Base-by-base conservation (phyloP, 2,329 filamentous ascomycete species). In the Blastomyces percursus region DNA sequence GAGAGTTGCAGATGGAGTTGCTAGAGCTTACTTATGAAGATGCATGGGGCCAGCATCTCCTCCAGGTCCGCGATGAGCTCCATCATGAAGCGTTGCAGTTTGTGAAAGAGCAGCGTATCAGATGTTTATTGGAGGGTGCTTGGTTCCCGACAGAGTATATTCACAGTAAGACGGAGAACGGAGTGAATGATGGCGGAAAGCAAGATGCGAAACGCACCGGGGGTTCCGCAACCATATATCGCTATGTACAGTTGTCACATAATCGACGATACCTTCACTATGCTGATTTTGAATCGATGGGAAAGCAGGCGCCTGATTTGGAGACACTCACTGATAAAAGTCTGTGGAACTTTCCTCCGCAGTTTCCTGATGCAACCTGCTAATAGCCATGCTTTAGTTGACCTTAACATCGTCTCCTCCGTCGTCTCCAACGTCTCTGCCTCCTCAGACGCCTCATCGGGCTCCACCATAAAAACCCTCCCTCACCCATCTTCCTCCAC, bases 71-170 rank as follows among this genome's bases (percentile, higher is more conserved):
- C 42, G 91, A 96, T 61, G 91, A 96, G 73, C 81, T 97, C 54
- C 89, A 90, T 68, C 86, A 93, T 69, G 94, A 99, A 75, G 91
- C 93, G 12, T 78, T 96, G 61, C 90, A 96, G 70, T 99, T 99
- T 71, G 90, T 97, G 75, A 96, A 96, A 75, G 94, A 99, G 77
- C 94, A 99, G 75, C 86, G 94, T 46, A 89, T 97, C 65, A 84
- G 94, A 61, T 96, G 92, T 72, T 79, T 99, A 48, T 82, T 97
- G 3, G 84, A 90, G 67, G 94, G 94, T 7, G 86, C 89, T 11
- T 99, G 94, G 94, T 99, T 97, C 67, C 81, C 84, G 3, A 76
- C 78, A 56, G 66, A 68, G 7, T 48, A 59, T 48, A 78, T 72
- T 76, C 81, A 74, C 74, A 82, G 76, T 67, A 78, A 74, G 70